A percentile compares a stretch with the other conserved stretches of the same genome.
phyloP scores from a whole-genome alignment of 2,329 filamentous ascomycete genomes.

The Colletotrichum aenigma region DNA sequence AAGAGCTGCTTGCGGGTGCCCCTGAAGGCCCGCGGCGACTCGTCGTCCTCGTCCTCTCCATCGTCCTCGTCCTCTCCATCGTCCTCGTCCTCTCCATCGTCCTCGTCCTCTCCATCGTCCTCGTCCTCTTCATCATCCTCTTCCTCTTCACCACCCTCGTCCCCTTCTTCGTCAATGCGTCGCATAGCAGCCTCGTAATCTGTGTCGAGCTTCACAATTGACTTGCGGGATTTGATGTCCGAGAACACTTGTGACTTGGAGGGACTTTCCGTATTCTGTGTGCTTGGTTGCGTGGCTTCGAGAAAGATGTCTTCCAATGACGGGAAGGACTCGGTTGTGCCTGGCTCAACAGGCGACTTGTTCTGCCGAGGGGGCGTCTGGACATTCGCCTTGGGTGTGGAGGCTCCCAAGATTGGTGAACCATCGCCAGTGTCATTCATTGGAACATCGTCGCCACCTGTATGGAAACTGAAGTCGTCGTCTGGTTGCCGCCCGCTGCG shows the following conservation, averaged over 20 bases:
- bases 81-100: constrained; percentile 13
- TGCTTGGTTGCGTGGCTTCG: constrained; percentile 41
- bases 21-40: constrained; percentile 4
- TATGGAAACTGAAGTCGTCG: constrained; percentile 40
- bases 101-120: too few species aligned
- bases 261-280: constrained; percentile 31
- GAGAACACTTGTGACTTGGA: constrained; percentile 30
- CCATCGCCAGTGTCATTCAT: not conserved
- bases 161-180: constrained; percentile 37
- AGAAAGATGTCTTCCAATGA: constrained; percentile 42
- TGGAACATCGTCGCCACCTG: constrained; percentile 31
- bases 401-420: not conserved
- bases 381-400: not conserved
- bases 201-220: constrained; percentile 29
- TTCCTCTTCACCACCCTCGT: not conserved
- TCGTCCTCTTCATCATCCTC: not conserved
- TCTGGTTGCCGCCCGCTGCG: constrained; percentile 56
- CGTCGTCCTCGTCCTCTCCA: constrained; percentile 25
- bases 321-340: constrained; percentile 32
- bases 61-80: constrained; percentile 27
- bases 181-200: constrained; percentile 51
- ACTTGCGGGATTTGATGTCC: constrained; percentile 27
- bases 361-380: not conserved
- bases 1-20: constrained; percentile 28
- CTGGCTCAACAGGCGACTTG: constrained; percentile 8